phyloP scores from a whole-genome alignment of 768 basidiomycete genomes.

The Serendipita sp. region DNA sequence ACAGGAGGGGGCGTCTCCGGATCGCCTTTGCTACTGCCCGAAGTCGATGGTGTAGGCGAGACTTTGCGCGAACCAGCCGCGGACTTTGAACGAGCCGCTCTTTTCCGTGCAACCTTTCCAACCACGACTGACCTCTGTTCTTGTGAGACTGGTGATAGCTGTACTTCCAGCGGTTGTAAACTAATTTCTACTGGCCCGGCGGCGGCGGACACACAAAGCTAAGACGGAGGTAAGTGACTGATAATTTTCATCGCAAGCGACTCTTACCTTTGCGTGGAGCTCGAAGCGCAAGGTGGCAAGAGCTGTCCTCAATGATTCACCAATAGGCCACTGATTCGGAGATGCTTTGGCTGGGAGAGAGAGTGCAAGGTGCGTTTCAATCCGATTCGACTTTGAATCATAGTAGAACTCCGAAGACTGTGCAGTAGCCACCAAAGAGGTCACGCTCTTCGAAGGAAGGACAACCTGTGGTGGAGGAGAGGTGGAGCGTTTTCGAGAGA shows the following conservation, averaged over 20 bases:
- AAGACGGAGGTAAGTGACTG: background rate
- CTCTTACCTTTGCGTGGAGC: slow-evolving; percentile 45
- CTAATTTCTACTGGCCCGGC: background rate
- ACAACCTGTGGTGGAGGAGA: slow-evolving; percentile 39
- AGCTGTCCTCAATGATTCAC: slow-evolving; percentile 55
- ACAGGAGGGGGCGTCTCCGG: background rate
- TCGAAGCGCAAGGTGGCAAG: slow-evolving; percentile 54
- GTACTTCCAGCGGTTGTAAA: background rate
- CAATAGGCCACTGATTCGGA: slow-evolving; percentile 59
- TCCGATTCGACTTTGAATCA: background rate
- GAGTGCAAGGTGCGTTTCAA: slow-evolving; percentile 2
- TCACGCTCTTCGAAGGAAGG: slow-evolving; percentile 46
- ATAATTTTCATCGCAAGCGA: background rate
- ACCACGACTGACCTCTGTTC: background rate
- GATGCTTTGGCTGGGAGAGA: background rate
- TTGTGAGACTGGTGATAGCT: background rate
- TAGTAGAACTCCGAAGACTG: slow-evolving; percentile 25
- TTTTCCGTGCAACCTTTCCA: background rate
- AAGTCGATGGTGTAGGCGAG: background rate
- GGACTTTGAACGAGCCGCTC: background rate
- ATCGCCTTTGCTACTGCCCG: slow-evolving; percentile 1
- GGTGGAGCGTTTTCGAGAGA: slow-evolving; percentile 41
- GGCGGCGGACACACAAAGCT: background rate
- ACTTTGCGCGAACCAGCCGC: background rate
- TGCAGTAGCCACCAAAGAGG: slow-evolving; percentile 53